phyloP scores from a whole-genome alignment of 345 rosid species.

The Arabis alpina region DNA sequence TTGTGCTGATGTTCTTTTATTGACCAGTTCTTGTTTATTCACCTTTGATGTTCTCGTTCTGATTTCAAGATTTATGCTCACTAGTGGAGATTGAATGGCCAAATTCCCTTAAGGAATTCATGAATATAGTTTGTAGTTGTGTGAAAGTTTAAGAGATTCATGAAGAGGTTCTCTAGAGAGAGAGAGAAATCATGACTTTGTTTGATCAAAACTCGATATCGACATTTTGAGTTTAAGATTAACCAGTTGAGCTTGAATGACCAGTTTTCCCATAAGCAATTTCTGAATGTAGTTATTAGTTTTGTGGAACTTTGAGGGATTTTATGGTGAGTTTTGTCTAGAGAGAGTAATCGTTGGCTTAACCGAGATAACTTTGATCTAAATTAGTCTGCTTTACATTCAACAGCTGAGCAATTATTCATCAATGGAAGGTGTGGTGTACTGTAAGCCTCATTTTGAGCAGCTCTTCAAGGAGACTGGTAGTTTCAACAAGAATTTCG shows the following conservation, averaged over 20 bases:
- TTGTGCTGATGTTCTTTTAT: no score
- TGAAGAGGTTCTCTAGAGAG: no score
- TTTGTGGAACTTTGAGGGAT: background rate
- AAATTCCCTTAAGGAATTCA: no score
- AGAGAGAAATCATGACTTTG: no score
- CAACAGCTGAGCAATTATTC: conserved; percentile 87
- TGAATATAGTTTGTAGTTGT: no score
- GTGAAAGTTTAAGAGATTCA: background rate
- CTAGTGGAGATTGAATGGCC: no score
- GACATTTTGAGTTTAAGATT: background rate
- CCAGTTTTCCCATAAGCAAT: background rate
- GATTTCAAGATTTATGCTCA: background rate
- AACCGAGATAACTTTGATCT: background rate
- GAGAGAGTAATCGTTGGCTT: background rate
- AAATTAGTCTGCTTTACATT: background rate
- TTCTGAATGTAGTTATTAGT: background rate
- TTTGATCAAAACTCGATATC: background rate
- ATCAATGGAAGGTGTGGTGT: conserved; percentile 97
- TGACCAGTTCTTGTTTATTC: no score
- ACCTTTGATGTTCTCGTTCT: conserved; percentile 5
- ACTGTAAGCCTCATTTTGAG: conserved; percentile 97
- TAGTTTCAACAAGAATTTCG: conserved; percentile 90
- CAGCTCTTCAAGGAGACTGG: conserved; percentile 97
- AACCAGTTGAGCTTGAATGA: conserved; percentile 6
- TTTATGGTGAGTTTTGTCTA: background rate